Conservation (phyloP, 176 grass and related monocot genomes). For the Musa beccarii region DNA sequence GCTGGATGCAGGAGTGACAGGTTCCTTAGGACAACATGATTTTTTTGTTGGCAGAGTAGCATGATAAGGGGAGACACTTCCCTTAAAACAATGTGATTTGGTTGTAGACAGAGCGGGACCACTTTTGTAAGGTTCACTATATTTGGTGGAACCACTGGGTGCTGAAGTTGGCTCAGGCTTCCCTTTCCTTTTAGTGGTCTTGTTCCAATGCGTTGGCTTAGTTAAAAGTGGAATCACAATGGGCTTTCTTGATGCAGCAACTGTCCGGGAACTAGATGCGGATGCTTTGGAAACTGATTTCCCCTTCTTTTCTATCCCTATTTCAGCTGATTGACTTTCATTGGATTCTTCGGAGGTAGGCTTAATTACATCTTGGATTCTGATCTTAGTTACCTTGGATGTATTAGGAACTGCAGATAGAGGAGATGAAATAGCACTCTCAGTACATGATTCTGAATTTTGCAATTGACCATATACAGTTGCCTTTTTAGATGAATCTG, state of each 20-base stretch:
- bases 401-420: not conserved
- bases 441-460: constrained; percentile 8
- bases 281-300: constrained; percentile 34
- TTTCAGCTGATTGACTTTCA: constrained; percentile 20
- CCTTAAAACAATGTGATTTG: constrained; percentile 46
- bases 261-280: constrained; percentile 28
- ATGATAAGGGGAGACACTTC: constrained; percentile 34
- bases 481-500: constrained; percentile 8
- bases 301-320: constrained; percentile 23
- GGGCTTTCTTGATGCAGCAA: constrained; percentile 35
- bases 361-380: constrained; percentile 17
- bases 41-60: constrained; percentile 28
- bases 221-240: constrained; percentile 34
- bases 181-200: constrained; percentile 44
- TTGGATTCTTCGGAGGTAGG: constrained; percentile 1
- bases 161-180: constrained; percentile 43
- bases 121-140: constrained; percentile 4
- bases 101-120: constrained; percentile 20
- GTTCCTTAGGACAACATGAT: constrained; percentile 40
- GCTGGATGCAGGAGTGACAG: constrained; percentile 33
- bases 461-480: not conserved
- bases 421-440: constrained; percentile 7
- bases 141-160: constrained; percentile 26
- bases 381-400: constrained; percentile 9
- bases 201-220: constrained; percentile 51